Evolutionary conservation across 768 basidiomycete species (phyloP).

Genomic region (Phaeotremella fagi): DNA sequence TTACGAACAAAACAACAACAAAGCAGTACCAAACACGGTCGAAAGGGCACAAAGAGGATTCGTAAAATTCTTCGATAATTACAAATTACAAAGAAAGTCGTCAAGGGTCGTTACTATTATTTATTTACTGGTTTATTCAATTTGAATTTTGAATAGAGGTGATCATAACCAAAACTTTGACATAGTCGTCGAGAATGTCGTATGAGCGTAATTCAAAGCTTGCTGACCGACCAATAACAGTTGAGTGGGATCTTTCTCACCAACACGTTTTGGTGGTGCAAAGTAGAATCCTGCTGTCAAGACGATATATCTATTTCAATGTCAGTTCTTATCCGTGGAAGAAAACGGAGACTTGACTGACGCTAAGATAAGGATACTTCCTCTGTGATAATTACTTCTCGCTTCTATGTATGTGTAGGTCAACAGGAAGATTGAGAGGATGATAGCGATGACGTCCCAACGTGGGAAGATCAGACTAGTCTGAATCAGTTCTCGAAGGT

Average conservation of each 20-base stretch:
- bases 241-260: neutral
- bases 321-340: neutral
- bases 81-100: no score
- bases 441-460: constrained; percentile 93
- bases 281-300: constrained; percentile 88
- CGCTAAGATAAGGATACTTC: constrained; percentile 91
- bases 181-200: neutral
- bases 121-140: no score
- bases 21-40: no score
- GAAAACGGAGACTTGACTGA: constrained; percentile 44
- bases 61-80: no score
- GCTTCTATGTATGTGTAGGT: constrained; percentile 99
- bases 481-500: constrained; percentile 1
- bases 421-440: constrained; percentile 93
- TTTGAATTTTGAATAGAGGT: no score
- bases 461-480: constrained; percentile 92
- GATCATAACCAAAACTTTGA: neutral
- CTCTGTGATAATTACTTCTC: constrained; percentile 96
- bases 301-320: constrained; percentile 72
- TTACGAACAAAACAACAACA: no score
- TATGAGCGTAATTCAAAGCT: neutral
- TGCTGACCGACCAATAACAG: neutral
- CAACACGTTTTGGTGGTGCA: constrained; percentile 47
- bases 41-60: no score
- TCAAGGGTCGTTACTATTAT: no score